phyloP scores from a whole-genome alignment of 805 yeast species.

The Soucietia sequanensis region DNA sequence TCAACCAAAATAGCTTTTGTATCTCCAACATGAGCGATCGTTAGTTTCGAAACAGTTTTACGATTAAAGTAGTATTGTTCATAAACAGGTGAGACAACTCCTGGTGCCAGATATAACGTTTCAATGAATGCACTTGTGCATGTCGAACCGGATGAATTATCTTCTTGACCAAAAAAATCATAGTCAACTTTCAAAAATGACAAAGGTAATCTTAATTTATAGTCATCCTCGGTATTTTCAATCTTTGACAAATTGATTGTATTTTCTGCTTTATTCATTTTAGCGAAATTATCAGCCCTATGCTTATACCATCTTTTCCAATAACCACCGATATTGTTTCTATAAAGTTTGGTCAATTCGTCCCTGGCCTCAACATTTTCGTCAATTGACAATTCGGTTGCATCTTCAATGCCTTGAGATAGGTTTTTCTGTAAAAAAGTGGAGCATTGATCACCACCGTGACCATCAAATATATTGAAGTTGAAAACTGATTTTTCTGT shows the following conservation, averaged over 20 bases:
- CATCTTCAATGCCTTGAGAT: constrained; percentile 49
- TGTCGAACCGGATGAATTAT: constrained; percentile 62
- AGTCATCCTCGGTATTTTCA: constrained; percentile 46
- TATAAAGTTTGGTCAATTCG: constrained; percentile 53
- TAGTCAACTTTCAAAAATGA: constrained; percentile 67
- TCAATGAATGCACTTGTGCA: constrained; percentile 65
- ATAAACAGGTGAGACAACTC: constrained; percentile 25
- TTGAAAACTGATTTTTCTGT: constrained; percentile 44
- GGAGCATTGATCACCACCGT: constrained; percentile 83
- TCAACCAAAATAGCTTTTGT: constrained; percentile 87
- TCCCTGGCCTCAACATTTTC: constrained; percentile 28
- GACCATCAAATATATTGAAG: constrained; percentile 88
- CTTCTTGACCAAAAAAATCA: constrained; percentile 45
- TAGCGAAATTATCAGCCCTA: constrained; percentile 29
- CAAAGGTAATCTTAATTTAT: constrained; percentile 58
- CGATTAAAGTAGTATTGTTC: constrained; percentile 59
- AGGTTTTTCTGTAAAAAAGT: constrained; percentile 56
- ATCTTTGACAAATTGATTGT: constrained; percentile 10
- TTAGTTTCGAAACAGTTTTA: constrained; percentile 61
- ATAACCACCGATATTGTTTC: constrained; percentile 68
- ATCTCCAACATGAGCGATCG: constrained; percentile 91
- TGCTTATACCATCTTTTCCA: constrained; percentile 76
- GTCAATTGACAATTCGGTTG: constrained; percentile 22
- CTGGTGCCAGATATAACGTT: constrained; percentile 36
- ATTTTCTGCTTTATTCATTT: constrained; percentile 20